Evolutionary conservation across 2,329 filamentous ascomycete genomes (phyloP).

Genomic region (Hysterium pulicare): DNA sequence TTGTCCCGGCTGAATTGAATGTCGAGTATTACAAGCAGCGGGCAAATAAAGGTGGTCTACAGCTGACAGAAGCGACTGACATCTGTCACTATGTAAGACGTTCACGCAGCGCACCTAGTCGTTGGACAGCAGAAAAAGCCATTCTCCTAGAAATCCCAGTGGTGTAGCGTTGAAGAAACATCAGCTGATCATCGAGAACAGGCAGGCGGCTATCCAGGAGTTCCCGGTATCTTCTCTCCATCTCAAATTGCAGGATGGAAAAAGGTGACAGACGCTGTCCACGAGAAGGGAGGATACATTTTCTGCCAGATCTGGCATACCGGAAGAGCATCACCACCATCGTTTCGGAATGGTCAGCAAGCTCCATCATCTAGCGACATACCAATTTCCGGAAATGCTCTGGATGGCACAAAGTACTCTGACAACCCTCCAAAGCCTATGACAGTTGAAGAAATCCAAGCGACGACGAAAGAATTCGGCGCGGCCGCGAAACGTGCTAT

Average conservation of each 20-base stretch:
- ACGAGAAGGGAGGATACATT: slow-evolving; percentile 50
- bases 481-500: slow-evolving; percentile 38
- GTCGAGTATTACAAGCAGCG: slow-evolving; percentile 55
- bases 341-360: slow-evolving; percentile 37
- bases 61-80: slow-evolving; percentile 57
- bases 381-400: slow-evolving; percentile 38
- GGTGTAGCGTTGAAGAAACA: background rate
- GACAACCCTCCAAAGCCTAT: slow-evolving; percentile 34
- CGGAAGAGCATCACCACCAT: slow-evolving; percentile 43
- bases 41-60: slow-evolving; percentile 52
- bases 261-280: slow-evolving; percentile 49
- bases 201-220: slow-evolving; percentile 39
- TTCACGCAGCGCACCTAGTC: too few relatives aligned
- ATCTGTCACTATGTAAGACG: slow-evolving; percentile 31
- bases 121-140: background rate
- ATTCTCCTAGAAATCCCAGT: background rate
- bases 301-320: slow-evolving; percentile 47
- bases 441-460: slow-evolving; percentile 39
- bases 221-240: slow-evolving; percentile 29
- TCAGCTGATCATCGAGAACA: slow-evolving; percentile 39
- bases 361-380: slow-evolving; percentile 39
- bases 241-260: slow-evolving; percentile 51
- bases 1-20: slow-evolving; percentile 46
- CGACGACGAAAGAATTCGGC: slow-evolving; percentile 36
- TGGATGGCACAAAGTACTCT: slow-evolving; percentile 37